Conservation (phyloP, 106 monocot species). For the Alisma plantagoaquatica region DNA sequence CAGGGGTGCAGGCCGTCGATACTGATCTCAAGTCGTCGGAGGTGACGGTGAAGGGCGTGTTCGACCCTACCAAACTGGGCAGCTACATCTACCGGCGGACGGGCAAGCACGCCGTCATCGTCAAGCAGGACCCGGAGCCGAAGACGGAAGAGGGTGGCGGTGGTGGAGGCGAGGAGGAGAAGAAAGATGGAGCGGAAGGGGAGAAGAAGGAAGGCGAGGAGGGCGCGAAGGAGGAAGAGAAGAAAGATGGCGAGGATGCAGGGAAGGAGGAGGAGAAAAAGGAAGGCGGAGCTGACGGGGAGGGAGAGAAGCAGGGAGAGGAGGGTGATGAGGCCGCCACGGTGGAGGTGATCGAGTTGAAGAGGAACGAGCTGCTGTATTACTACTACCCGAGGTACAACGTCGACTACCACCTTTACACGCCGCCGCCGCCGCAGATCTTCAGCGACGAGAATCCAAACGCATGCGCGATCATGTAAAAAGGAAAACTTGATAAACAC, state of each 20-base stretch:
- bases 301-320: conserved; percentile 17
- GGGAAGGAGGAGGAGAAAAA: conserved; percentile 4
- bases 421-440: conserved; percentile 31
- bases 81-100: conserved; percentile 76
- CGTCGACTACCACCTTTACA: conserved; percentile 22
- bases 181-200: conserved; percentile 1
- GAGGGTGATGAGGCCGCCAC: conserved; percentile 10
- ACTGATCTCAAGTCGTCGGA: conserved; percentile 59
- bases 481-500: too few species aligned
- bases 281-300: conserved; percentile 1
- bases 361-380: conserved; percentile 36
- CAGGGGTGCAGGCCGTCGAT: conserved; percentile 62
- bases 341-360: conserved; percentile 31
- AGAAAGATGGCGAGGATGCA: conserved; percentile 3
- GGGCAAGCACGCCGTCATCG: conserved; percentile 59
- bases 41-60: conserved; percentile 64
- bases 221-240: conserved; percentile 2
- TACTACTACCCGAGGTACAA: conserved; percentile 31
- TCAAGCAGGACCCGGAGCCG: conserved; percentile 50
- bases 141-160: conserved; percentile 18
- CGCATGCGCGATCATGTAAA: conserved; percentile 22
- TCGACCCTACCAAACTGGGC: conserved; percentile 49
- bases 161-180: conserved; percentile 4
- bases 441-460: conserved; percentile 31
- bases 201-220: conserved; percentile 7